Base-by-base conservation (phyloP, 2,329 filamentous ascomycete genomes). In the Colletotrichum destructivum region DNA sequence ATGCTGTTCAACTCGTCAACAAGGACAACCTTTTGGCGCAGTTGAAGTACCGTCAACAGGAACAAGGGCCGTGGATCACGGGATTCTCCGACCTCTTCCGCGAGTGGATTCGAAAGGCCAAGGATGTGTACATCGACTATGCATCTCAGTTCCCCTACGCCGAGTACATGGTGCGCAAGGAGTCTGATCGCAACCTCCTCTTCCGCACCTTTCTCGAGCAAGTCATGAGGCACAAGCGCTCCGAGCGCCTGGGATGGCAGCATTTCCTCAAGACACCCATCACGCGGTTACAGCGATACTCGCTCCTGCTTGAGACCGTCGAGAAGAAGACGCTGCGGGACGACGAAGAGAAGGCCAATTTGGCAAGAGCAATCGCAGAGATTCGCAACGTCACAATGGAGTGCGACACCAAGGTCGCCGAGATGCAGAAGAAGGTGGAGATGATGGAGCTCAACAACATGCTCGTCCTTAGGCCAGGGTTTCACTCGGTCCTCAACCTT, bases 71-170 rank as follows among this genome's bases (percentile, higher is more conserved):
- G 0, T 99, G 95, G 91, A 92, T 99, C 70, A 87, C 90, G 15
- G 96, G 96, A 3, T 98, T 98, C 82, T 98, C 95, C 79, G 96
- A 98, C 78, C 94, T 99, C 61, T 98, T 99, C 86, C 88, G 96
- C 70, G 96, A 99, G 83, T 99, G 96, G 96, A 98, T 98, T 73
- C 90, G 96, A 74, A 98, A 98, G 81, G 96, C 96, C 42, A 94
- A 92, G 81, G 86, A 88, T 2, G 92, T 94, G 13, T 99, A 98
- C 79, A 91, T 98, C 72, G 95, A 97, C 70, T 99, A 98, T 81
- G 96, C 96, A 49, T 92, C 93, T 1, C 91, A 91, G 0, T 98
- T 96, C 76, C 96, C 96, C 0, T 91, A 92, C 70, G 96, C 96
- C 1, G 92, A 91, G 47, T 95, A 94, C 79, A 86, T 95, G 64